Percentiles rank a stretch among this genome's conserved stretches.
Conservation (phyloP, 73 alveolate species). For the Breviolum minutum region DNA sequence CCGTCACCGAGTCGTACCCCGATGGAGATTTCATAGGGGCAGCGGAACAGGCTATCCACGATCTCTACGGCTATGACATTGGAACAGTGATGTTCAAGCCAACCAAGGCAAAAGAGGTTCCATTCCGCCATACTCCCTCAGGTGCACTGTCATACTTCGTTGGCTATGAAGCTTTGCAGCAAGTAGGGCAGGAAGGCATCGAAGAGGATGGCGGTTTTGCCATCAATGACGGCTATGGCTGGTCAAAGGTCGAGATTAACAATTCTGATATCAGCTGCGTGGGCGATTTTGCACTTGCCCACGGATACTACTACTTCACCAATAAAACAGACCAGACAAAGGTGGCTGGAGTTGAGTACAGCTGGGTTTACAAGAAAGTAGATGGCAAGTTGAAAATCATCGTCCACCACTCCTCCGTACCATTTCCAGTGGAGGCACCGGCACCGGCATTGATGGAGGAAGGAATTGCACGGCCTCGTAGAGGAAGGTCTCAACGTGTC, state of each 20-base stretch:
- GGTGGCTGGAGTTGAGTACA: no score
- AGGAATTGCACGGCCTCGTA: neutral
- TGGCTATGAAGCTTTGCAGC: neutral
- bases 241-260: neutral
- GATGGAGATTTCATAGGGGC: no score
- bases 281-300: no score
- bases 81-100: no score
- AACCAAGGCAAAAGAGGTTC: no score
- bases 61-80: slow-evolving; percentile 18
- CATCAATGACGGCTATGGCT: neutral
- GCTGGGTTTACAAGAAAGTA: neutral
- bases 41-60: neutral
- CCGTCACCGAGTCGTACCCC: no score
- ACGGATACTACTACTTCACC: no score
- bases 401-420: slow-evolving; percentile 12
- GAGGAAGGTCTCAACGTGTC: neutral
- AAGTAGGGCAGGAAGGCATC: neutral
- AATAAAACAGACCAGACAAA: no score
- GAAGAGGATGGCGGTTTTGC: neutral
- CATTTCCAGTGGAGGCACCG: neutral
- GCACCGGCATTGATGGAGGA: neutral
- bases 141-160: neutral
- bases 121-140: no score
- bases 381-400: neutral
- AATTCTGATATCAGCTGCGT: neutral